Evolutionary conservation across 257 asterid species (phyloP).

Genomic region (Linderniella brevidens): DNA sequence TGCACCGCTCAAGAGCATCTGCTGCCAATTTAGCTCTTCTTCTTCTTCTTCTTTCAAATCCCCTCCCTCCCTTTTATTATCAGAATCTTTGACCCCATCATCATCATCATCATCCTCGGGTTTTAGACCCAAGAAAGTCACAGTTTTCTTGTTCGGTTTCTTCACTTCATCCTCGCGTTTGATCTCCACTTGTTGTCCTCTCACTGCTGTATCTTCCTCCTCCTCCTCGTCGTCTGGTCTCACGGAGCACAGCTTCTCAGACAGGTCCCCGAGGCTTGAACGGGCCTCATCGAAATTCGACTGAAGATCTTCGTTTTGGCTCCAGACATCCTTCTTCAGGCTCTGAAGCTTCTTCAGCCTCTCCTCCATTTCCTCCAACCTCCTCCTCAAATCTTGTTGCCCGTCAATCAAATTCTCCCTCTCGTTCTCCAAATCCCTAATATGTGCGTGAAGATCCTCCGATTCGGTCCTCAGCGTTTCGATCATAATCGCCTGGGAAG

Average conservation of each 20-base stretch:
- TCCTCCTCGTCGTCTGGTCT: slow-evolving; percentile 43
- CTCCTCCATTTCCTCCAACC: slow-evolving; percentile 52
- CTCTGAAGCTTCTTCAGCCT: slow-evolving; percentile 28
- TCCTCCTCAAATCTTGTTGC: slow-evolving; percentile 20
- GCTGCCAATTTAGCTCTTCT: slow-evolving; percentile 55
- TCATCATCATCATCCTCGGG: slow-evolving; percentile 11
- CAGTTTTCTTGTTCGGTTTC: slow-evolving; percentile 12
- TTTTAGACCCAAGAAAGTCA: slow-evolving; percentile 11
- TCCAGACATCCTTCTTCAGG: slow-evolving; percentile 41
- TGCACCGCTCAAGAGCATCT: slow-evolving; percentile 60
- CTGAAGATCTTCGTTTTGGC: slow-evolving; percentile 34
- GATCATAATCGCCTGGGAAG: slow-evolving; percentile 60
- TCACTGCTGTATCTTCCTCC: slow-evolving; percentile 12
- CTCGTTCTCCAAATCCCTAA: slow-evolving; percentile 38
- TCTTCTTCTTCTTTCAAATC: slow-evolving; percentile 18
- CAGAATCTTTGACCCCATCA: slow-evolving; percentile 8
- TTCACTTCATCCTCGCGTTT: slow-evolving; percentile 9
- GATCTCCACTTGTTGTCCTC: slow-evolving; percentile 12
- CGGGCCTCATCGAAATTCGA: slow-evolving; percentile 39
- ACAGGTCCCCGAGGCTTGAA: slow-evolving; percentile 36
- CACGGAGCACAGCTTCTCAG: slow-evolving; percentile 36
- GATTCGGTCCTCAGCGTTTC: slow-evolving; percentile 49
- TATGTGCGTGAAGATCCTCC: slow-evolving; percentile 42
- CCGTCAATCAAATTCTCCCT: slow-evolving; percentile 20
- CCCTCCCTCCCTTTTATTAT: slow-evolving; percentile 8